These are phyloP conservation scores for Pilasporangium apinafurcum DNA, from an alignment of 352 stramenopile species.

Conservation along the genomic window DNA sequence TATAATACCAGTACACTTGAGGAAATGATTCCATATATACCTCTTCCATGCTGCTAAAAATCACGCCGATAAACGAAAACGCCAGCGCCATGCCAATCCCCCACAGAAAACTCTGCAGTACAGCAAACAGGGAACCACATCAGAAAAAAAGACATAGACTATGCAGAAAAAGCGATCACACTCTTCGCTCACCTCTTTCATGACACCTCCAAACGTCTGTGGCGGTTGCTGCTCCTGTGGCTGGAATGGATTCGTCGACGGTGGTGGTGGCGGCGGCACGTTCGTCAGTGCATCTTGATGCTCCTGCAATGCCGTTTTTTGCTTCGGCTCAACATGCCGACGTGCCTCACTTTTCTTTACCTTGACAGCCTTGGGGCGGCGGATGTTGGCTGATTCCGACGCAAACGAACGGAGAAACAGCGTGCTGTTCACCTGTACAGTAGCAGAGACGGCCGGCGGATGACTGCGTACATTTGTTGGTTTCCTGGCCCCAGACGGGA, in stretches of 20 bases:
- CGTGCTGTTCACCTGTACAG: too few species aligned
- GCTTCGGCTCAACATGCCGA: slow-evolving; percentile 39
- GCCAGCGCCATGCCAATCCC: slow-evolving; percentile 70
- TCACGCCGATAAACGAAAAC: slow-evolving; percentile 62
- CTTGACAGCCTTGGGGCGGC: slow-evolving; percentile 56
- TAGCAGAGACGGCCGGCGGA: too few species aligned
- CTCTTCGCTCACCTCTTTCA: slow-evolving; percentile 42
- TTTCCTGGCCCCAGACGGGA: too few species aligned
- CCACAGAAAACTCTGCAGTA: slow-evolving; percentile 66
- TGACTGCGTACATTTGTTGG: too few species aligned
- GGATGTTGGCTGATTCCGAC: slow-evolving; percentile 20
- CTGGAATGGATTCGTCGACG: slow-evolving; percentile 19
- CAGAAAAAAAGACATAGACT: not conserved
- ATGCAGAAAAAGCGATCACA: not conserved
- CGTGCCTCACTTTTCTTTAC: slow-evolving; percentile 67
- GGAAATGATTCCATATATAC: slow-evolving; percentile 8
- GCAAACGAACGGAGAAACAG: slow-evolving; percentile 21
- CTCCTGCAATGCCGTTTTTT: slow-evolving; percentile 1
- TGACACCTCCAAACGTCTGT: slow-evolving; percentile 50
- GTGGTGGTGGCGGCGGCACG: slow-evolving; percentile 13
- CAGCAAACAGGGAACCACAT: not conserved
- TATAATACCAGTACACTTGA: too few species aligned
- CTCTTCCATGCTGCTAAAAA: slow-evolving; percentile 68
- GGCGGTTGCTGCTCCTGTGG: slow-evolving; percentile 35
- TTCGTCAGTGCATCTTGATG: slow-evolving; percentile 23